A percentile compares a stretch with the other conserved stretches of the same genome.
phyloP scores from a whole-genome alignment of 306 rosid species.

The Delonix regia region DNA sequence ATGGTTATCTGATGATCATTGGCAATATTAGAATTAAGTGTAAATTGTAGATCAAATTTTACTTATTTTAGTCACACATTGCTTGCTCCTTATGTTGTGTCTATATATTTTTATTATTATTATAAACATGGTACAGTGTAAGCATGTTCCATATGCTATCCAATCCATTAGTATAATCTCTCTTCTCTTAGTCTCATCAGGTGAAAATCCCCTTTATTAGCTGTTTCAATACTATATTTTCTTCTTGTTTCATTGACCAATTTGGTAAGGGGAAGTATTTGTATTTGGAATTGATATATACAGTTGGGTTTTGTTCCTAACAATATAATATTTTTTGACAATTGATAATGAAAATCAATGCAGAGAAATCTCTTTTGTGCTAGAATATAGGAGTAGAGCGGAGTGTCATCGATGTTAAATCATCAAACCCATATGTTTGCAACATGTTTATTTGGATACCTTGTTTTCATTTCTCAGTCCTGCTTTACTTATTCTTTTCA shows the following conservation, averaged over 20 bases:
- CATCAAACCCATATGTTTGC: constrained; percentile 1
- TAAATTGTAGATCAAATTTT: not conserved
- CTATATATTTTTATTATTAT: too few relatives aligned
- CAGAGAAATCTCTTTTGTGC: not conserved
- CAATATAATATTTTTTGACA: constrained; percentile 1
- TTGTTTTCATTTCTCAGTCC: not conserved
- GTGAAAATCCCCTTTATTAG: not conserved
- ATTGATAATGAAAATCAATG: not conserved
- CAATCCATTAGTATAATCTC: not conserved
- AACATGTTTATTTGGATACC: too few relatives aligned
- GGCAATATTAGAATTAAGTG: not conserved
- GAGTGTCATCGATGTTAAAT: not conserved
- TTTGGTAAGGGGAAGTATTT: not conserved
- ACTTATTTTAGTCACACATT: not conserved
- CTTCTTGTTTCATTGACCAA: not conserved
- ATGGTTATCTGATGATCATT: constrained; percentile 9
- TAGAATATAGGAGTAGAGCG: not conserved
- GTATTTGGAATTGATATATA: not conserved
- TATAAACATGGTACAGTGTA: not conserved
- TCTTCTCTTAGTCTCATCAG: not conserved
- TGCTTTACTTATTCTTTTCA: constrained; percentile 6
- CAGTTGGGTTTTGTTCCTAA: not conserved
- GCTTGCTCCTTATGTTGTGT: not conserved
- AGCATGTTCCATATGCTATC: not conserved
- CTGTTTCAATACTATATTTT: not conserved